Evolutionary conservation across 176 grass and related monocot genomes (phyloP).

Genomic region (Zoysia pacifica): DNA sequence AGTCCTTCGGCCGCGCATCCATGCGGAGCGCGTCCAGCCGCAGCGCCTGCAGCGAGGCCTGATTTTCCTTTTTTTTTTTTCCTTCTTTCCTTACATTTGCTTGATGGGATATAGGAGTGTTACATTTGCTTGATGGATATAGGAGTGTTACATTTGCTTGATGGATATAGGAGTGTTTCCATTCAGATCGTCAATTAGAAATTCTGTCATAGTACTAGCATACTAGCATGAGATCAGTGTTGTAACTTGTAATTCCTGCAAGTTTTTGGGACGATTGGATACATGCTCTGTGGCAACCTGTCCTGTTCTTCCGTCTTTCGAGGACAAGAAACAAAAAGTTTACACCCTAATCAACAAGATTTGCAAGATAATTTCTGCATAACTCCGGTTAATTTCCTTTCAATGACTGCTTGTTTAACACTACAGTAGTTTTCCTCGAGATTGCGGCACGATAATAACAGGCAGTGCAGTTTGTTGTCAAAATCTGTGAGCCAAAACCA

Average conservation of each 20-base stretch:
- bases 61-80: background rate
- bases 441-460: too few relatives aligned
- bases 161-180: background rate
- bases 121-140: too few relatives aligned
- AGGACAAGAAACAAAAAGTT: background rate
- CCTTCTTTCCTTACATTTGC: background rate
- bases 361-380: too few relatives aligned
- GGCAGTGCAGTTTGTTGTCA: too few relatives aligned
- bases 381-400: background rate
- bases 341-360: background rate
- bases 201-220: background rate
- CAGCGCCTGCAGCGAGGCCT: slow-evolving; percentile 32
- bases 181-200: background rate
- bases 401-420: too few relatives aligned
- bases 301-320: background rate
- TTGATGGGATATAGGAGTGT: too few relatives aligned
- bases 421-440: too few relatives aligned
- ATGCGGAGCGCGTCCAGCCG: slow-evolving; percentile 48
- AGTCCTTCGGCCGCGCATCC: slow-evolving; percentile 59
- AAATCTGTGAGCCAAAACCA: too few relatives aligned
- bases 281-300: background rate
- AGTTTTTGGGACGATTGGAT: too few relatives aligned
- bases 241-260: background rate
- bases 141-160: too few relatives aligned
- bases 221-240: background rate